Percentiles rank a stretch among this genome's conserved stretches.
These are phyloP conservation scores for Diaporthe velutina DNA, from an alignment of 2,329 filamentous ascomycete genomes.

Conservation along the genomic window DNA sequence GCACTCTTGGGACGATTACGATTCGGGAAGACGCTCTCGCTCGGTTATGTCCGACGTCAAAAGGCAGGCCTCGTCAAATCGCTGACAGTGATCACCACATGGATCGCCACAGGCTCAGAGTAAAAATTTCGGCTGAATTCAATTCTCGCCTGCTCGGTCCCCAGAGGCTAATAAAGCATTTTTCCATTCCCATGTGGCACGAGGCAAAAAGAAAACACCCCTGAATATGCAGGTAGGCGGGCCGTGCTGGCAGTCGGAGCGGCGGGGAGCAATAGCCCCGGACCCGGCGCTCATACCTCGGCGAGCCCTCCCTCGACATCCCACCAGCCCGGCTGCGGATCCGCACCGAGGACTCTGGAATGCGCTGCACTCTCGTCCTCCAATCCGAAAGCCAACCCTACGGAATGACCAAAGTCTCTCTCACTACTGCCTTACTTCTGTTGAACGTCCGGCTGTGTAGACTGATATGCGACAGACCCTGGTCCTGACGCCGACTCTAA, in stretches of 20 bases:
- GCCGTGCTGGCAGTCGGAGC: slow-evolving; percentile 8
- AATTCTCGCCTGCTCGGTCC: background rate
- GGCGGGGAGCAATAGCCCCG: background rate
- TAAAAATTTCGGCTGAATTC: slow-evolving; percentile 11
- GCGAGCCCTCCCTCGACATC: background rate
- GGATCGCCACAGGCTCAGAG: slow-evolving; percentile 14
- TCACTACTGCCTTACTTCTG: background rate
- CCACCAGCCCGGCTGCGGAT: background rate
- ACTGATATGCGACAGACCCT: background rate
- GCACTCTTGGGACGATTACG: slow-evolving; percentile 21
- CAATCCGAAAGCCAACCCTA: background rate
- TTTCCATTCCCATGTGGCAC: background rate
- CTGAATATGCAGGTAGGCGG: background rate
- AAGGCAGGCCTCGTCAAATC: background rate
- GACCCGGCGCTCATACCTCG: background rate
- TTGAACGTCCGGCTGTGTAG: background rate
- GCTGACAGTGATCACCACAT: slow-evolving; percentile 15
- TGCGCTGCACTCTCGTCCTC: background rate
- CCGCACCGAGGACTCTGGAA: background rate
- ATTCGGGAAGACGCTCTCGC: slow-evolving; percentile 10
- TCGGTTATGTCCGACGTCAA: slow-evolving; percentile 26
- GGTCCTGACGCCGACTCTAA: background rate
- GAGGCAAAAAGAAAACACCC: background rate
- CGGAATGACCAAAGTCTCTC: background rate
- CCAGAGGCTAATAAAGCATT: background rate